Base-by-base conservation (phyloP, 257 asterid species). In the Solanum gandarillasii region DNA sequence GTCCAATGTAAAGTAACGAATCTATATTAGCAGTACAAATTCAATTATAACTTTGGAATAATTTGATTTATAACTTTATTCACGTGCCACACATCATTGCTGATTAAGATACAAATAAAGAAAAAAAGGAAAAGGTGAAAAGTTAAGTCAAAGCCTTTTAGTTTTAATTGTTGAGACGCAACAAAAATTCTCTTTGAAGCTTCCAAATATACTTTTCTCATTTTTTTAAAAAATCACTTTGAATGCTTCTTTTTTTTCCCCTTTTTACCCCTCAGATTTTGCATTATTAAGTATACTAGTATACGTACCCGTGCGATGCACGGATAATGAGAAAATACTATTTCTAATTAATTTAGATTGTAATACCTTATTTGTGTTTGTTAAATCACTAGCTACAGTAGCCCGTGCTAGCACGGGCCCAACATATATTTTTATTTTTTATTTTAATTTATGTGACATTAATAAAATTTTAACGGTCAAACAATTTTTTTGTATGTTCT, bases 141-240 rank as follows among this genome's bases (percentile, higher is more conserved):
- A 58, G 27, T 20, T 38, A 76, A 76, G 86, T 75, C 70, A 88
- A 89, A 35, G 68, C 87, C 79, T 82, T 76, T 52, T 52, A 6
- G n/a, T 55, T 55, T 55, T 18, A 18, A 60, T 23, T 67, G 87
- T 84, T 87, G 41, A 86, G 14, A 87, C 86, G 48, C 83, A 85
- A 89, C 88, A 89, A 88, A 86, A 71, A 88, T 89, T 86, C 74
- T 91, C 90, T 90, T 89, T 91, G 90, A 89, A 82, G 86, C 85
- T 89, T 90, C 67, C 85, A 89, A 89, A 70, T 72, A 86, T n/a
- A 68, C 89, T 87, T 92, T 91, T 87, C 27, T 87, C 41, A 85
- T 74, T 55, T 90, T 90, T 90, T 84, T 5, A 9, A 60, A n/a
- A 39, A 67, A 41, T 5, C 25, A 71, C 72, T 91, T 9, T 71